Base-by-base conservation (phyloP, 805 yeast species). In the Starmera pachycereana region DNA sequence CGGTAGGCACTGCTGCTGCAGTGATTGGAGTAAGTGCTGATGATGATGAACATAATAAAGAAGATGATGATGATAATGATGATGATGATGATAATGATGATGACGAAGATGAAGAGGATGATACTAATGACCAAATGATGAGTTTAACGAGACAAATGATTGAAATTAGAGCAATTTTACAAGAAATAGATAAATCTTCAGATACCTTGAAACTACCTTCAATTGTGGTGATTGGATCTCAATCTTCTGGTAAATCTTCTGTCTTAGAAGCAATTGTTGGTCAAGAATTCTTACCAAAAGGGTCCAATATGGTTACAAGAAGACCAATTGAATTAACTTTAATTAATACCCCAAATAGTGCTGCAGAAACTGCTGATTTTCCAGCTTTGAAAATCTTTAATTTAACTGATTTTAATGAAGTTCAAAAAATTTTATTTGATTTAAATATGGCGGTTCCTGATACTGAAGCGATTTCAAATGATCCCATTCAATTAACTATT, bases 241-340 rank as follows among this genome's bases (percentile, higher is more conserved):
- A 92, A 65, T 84, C 95, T 8, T 85, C 96, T 34, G 99, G 99
- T 35, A 92, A 92, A 60, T 87, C 97, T 0, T 90, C 97, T 1
- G 98, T 92, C 1, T 69, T 92, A 37, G 98, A 92, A 59, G 76
- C 96, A 7, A 84, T 92, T 42, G 99, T 92, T 6, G 99, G 99
- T n/a, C 95, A 85, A 51, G 97, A 92, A 57, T 92, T 92, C 50
- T 65, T 92, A 42, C 99, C 99, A 30, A 92, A 92, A 60, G 99
- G 99, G 29, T 76, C 86, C 33, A 92, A 94, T 57, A 94, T 92
- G 98, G 98, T 94, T 29, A 92, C 99, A 0, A 76, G 97, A 59
- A 74, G 98, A 51, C 99, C 99, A 2, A 90, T 92, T 36, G 99
- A 92, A 63, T 69, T 92, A 47, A 94, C 98, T 0, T 68, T 92